These are phyloP conservation scores for Ceratocystis cacaofunesta DNA, from an alignment of 2,329 filamentous ascomycete species.

Conservation along the genomic window DNA sequence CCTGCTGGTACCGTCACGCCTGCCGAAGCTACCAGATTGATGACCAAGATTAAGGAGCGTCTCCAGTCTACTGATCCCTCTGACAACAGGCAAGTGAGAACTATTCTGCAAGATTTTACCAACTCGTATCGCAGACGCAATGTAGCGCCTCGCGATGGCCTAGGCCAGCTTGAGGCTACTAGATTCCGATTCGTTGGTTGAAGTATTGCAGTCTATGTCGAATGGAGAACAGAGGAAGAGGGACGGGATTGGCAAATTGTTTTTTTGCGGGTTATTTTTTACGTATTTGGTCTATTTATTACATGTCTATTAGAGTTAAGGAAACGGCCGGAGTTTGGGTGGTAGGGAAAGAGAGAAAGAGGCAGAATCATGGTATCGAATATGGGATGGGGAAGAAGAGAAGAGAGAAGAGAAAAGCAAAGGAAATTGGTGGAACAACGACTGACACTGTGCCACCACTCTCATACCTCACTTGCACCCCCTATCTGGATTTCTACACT, in stretches of 20 bases:
- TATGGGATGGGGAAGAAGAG: neutral
- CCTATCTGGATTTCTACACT: neutral
- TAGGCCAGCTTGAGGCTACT: constrained; percentile 73
- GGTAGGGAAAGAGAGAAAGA: neutral
- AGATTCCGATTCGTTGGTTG: constrained; percentile 62
- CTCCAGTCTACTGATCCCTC: constrained; percentile 48
- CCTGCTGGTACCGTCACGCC: constrained; percentile 68
- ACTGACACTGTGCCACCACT: neutral
- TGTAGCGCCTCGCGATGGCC: constrained; percentile 82
- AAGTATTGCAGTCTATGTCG: neutral
- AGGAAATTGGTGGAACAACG: neutral
- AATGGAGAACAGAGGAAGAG: neutral
- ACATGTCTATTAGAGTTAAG: constrained; percentile 7
- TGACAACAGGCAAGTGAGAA: constrained; percentile 60
- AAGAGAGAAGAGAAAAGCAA: neutral
- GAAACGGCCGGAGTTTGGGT: constrained; percentile 10
- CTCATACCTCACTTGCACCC: neutral
- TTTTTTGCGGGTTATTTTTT: constrained; percentile 16
- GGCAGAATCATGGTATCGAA: neutral
- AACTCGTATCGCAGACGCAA: constrained; percentile 87
- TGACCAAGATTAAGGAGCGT: constrained; percentile 66
- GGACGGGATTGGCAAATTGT: neutral
- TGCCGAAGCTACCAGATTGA: constrained; percentile 64
- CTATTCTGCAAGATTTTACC: constrained; percentile 87
- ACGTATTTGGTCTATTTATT: constrained; percentile 8